These are phyloP conservation scores for Spinacia oleracea DNA, from an alignment of 179 eudicot species.

Conservation along the genomic window DNA sequence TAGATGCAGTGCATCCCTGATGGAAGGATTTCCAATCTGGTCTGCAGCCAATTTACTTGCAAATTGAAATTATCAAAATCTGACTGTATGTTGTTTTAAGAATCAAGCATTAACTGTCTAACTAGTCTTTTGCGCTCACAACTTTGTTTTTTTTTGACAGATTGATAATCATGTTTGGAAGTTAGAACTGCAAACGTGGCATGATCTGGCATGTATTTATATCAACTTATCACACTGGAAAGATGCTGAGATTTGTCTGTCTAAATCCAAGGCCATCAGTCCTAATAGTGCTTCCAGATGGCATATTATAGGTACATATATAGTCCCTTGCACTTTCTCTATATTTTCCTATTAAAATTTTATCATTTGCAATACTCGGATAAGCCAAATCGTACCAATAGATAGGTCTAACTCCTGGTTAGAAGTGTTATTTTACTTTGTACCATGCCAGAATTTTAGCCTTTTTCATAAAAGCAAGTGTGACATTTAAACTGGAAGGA, in stretches of 20 bases:
- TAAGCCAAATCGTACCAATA: background rate
- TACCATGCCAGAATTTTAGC: background rate
- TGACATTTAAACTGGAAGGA: background rate
- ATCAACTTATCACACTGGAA: conserved; percentile 67
- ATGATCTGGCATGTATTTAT: conserved; percentile 71
- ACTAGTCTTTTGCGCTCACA: conserved; percentile 1
- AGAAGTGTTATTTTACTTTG: background rate
- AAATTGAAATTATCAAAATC: background rate
- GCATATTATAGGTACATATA: conserved; percentile 60
- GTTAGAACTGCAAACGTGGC: conserved; percentile 79
- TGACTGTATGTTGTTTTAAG: background rate
- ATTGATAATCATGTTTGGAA: conserved; percentile 32
- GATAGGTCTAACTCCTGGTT: background rate
- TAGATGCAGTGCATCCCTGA: background rate
- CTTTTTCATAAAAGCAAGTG: background rate
- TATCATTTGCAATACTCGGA: background rate
- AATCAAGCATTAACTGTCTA: background rate
- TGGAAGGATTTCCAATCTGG: background rate
- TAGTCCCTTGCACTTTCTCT: background rate
- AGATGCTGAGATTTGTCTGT: conserved; percentile 79
- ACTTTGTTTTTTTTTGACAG: conserved; percentile 38
- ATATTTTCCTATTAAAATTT: background rate
- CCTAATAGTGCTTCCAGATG: conserved; percentile 61
- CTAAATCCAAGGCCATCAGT: conserved; percentile 60
- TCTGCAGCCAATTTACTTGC: background rate